Percentiles rank a stretch among this genome's conserved stretches.
These are phyloP conservation scores for Dryas alaskensis DNA, from an alignment of 306 rosid genomes.

Conservation along the genomic window DNA sequence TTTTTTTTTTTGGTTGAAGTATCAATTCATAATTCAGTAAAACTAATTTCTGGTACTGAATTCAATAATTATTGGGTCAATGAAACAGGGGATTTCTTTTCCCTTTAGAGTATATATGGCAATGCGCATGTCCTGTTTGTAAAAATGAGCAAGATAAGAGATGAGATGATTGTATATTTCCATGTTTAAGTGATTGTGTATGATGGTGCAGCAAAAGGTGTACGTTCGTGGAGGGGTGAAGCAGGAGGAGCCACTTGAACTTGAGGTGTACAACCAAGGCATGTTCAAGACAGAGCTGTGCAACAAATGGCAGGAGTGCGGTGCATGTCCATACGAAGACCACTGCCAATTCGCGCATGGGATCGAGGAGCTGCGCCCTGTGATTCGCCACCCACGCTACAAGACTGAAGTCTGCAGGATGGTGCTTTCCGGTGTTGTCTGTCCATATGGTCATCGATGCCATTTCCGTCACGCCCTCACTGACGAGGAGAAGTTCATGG, in stretches of 20 bases:
- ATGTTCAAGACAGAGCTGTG: constrained; percentile 49
- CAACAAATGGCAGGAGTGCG: constrained; percentile 53
- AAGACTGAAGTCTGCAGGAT: constrained; percentile 50
- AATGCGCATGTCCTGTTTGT: neutral
- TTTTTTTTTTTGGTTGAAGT: too few species aligned
- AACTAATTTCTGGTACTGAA: too few species aligned
- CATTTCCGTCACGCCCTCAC: constrained; percentile 50
- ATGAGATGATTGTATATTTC: neutral
- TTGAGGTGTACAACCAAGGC: constrained; percentile 50
- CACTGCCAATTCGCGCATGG: constrained; percentile 54
- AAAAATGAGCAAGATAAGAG: neutral
- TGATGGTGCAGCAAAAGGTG: constrained; percentile 42
- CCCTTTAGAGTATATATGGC: neutral
- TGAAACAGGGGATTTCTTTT: too few species aligned
- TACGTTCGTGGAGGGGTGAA: constrained; percentile 34
- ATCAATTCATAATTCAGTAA: too few species aligned
- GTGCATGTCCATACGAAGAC: constrained; percentile 47
- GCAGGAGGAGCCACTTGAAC: constrained; percentile 32
- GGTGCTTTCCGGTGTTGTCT: constrained; percentile 41
- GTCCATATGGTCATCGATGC: constrained; percentile 55
- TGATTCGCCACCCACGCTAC: constrained; percentile 55
- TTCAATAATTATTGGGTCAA: too few species aligned
- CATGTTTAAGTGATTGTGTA: neutral
- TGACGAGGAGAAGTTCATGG: constrained; percentile 37
- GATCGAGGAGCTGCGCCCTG: constrained; percentile 47